These are phyloP conservation scores for Aspergillus pseudoviridinutans DNA, from an alignment of 2,329 filamentous ascomycete species.

Conservation along the genomic window DNA sequence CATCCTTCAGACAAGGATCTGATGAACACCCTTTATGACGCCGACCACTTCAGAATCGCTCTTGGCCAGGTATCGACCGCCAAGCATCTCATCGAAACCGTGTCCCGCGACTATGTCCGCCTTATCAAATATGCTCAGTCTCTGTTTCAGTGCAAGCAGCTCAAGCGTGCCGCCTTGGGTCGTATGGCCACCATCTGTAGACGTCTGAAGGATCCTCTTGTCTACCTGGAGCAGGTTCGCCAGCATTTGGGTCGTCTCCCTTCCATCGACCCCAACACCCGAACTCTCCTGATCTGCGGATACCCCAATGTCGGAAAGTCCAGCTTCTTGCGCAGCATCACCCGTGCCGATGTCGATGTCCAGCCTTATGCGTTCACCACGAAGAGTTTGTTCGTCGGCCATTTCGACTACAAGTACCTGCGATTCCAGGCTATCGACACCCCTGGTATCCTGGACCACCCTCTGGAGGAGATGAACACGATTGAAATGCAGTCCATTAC, in stretches of 20 bases:
- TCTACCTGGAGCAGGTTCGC: conserved; percentile 93
- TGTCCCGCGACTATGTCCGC: conserved; percentile 92
- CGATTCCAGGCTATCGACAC: conserved; percentile 94
- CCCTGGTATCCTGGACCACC: conserved; percentile 96
- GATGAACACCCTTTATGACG: conserved; percentile 97
- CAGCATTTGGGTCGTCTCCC: conserved; percentile 97
- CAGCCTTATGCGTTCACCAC: conserved; percentile 99
- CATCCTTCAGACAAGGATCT: conserved; percentile 61
- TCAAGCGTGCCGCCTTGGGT: conserved; percentile 92
- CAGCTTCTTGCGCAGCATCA: conserved; percentile 88
- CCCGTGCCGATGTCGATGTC: conserved; percentile 90
- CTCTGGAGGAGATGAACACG: conserved; percentile 98
- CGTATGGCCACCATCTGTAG: conserved; percentile 98
- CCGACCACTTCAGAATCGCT: conserved; percentile 95
- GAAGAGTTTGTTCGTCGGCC: conserved; percentile 93
- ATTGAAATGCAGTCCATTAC: conserved; percentile 99
- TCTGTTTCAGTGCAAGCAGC: conserved; percentile 97
- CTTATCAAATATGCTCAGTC: conserved; percentile 95
- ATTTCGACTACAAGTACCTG: conserved; percentile 95
- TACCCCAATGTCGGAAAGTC: conserved; percentile 98
- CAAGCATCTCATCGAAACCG: conserved; percentile 94
- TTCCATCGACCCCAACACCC: conserved; percentile 95
- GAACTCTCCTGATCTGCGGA: conserved; percentile 92
- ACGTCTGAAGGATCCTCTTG: conserved; percentile 86
- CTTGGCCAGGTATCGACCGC: conserved; percentile 94